Percentiles rank a stretch among this genome's conserved stretches.
Evolutionary conservation across 2,329 filamentous ascomycete species (phyloP).

Genomic region (Colletotrichum neosansevieriae): DNA sequence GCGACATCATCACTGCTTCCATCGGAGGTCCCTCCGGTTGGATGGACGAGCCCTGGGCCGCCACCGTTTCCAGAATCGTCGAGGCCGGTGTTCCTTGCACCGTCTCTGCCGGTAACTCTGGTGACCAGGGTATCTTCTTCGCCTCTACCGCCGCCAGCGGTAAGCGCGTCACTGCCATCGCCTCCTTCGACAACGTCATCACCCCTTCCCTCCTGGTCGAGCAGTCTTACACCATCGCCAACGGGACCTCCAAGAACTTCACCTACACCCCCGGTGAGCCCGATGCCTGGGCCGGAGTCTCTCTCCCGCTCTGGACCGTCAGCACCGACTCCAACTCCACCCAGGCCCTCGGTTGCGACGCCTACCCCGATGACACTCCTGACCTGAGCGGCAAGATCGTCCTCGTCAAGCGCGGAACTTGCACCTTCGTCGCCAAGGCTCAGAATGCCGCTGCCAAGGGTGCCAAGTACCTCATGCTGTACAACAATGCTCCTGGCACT

Average conservation of each 20-base stretch:
- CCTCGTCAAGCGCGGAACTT: constrained; percentile 70
- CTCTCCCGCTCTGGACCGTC: constrained; percentile 62
- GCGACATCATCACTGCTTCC: constrained; percentile 68
- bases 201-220: constrained; percentile 57
- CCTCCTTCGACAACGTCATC: constrained; percentile 61
- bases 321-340: constrained; percentile 60
- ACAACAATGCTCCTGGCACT: constrained; percentile 64
- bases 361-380: constrained; percentile 65
- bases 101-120: constrained; percentile 65
- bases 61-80: constrained; percentile 64
- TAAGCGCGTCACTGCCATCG: constrained; percentile 60
- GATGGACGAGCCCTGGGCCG: constrained; percentile 64
- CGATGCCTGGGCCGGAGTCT: constrained; percentile 57
- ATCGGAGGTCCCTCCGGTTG: constrained; percentile 65
- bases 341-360: constrained; percentile 62
- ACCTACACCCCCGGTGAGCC: constrained; percentile 58
- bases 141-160: constrained; percentile 62
- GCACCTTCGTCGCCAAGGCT: constrained; percentile 67
- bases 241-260: constrained; percentile 51
- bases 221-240: constrained; percentile 56
- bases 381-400: constrained; percentile 70
- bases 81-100: constrained; percentile 65
- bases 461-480: constrained; percentile 71
- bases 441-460: constrained; percentile 65
- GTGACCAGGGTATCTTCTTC: constrained; percentile 61